Conservation (phyloP, 106 monocot genomes). For the Apostasia ramifera region DNA sequence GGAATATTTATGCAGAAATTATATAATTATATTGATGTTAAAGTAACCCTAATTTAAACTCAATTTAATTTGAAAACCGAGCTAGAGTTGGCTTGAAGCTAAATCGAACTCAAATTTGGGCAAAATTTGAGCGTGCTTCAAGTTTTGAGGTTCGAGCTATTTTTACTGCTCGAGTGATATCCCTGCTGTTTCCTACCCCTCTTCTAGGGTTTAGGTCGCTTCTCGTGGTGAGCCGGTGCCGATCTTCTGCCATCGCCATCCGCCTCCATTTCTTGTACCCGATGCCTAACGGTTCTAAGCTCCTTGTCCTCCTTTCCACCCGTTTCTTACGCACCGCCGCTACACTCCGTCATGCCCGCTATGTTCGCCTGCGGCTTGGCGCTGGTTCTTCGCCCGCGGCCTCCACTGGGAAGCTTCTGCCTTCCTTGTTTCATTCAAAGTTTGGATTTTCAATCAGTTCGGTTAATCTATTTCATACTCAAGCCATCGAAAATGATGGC, state of each 20-base stretch:
- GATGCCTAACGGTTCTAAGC: constrained; percentile 52
- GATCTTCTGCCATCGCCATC: background rate
- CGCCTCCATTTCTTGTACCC: background rate
- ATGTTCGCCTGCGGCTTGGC: constrained; percentile 1
- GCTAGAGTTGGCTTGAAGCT: no score
- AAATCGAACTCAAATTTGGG: no score
- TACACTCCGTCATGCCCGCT: constrained; percentile 19
- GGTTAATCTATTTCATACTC: constrained; percentile 5
- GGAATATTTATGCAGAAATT: no score
- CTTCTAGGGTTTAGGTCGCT: no score
- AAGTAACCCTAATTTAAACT: no score
- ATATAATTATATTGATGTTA: no score
- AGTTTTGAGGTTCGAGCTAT: no score
- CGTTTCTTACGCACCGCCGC: constrained; percentile 16
- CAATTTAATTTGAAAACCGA: no score
- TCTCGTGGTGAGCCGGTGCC: no score
- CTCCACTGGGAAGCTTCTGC: background rate
- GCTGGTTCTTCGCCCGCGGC: constrained; percentile 1
- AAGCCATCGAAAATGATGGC: background rate
- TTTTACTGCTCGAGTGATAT: no score
- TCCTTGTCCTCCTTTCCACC: constrained; percentile 32
- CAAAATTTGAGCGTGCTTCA: no score
- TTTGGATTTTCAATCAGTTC: background rate
- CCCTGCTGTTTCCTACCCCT: no score
- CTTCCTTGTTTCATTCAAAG: background rate